Evolutionary conservation across 305 asterid species (phyloP).

Genomic region (Ilex paraguariensis): DNA sequence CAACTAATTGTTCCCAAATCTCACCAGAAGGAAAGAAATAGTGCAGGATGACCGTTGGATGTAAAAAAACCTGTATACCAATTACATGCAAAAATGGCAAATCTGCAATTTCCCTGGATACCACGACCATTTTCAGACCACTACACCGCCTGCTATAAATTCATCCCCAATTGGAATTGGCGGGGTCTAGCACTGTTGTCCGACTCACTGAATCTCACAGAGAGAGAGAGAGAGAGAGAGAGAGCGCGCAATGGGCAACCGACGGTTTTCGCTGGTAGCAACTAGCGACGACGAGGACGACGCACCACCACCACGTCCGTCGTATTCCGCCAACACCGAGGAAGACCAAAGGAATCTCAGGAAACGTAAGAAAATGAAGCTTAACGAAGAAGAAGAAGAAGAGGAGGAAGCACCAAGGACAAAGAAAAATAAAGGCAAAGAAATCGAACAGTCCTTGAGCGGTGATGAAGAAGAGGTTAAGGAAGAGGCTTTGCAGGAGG

Average conservation of each 20-base stretch:
- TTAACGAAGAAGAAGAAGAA: slow-evolving; percentile 27
- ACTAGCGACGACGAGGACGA: slow-evolving; percentile 48
- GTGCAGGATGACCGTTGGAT: too few species aligned
- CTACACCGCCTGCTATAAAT: too few species aligned
- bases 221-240: too few species aligned
- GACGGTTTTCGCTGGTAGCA: slow-evolving; percentile 31
- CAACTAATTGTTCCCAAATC: too few species aligned
- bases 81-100: too few species aligned
- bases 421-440: slow-evolving; percentile 2
- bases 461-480: slow-evolving; percentile 26
- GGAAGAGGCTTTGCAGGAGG: slow-evolving; percentile 23
- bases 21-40: too few species aligned
- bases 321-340: background rate
- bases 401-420: slow-evolving; percentile 12
- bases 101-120: too few species aligned
- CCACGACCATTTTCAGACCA: too few species aligned
- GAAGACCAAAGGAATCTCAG: slow-evolving; percentile 15
- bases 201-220: too few species aligned
- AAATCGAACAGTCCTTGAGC: background rate
- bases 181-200: too few species aligned
- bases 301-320: slow-evolving; percentile 19
- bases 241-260: slow-evolving; percentile 30
- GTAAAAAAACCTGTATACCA: too few species aligned
- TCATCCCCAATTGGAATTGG: too few species aligned
- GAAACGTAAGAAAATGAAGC: slow-evolving; percentile 34